Evolutionary conservation across 371 early-diverging fungal species (phyloP).

Genomic region (Mortierella sp.): DNA sequence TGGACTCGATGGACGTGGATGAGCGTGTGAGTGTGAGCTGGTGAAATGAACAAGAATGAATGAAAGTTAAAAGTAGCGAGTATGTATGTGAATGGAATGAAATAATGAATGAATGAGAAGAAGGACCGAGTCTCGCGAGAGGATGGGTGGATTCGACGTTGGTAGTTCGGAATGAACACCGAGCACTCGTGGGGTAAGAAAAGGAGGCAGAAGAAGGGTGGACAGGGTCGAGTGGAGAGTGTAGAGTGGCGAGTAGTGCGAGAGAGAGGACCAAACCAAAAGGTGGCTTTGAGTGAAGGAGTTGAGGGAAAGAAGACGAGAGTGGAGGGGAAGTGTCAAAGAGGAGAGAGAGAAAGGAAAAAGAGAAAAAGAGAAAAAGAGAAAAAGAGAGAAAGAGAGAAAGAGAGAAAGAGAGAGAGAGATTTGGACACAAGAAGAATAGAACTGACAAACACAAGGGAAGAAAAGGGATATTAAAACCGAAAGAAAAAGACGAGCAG

Average conservation of each 20-base stretch:
- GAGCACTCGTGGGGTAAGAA: background rate
- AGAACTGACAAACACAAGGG: background rate
- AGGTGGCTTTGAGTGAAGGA: background rate
- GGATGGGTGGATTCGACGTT: background rate
- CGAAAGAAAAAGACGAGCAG: background rate
- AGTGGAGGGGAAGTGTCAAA: background rate
- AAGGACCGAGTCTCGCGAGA: background rate
- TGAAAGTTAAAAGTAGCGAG: too few relatives aligned
- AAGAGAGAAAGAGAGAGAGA: background rate
- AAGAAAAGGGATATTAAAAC: background rate
- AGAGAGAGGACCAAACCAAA: background rate
- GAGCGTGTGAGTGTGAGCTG: background rate
- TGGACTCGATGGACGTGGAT: conserved; percentile 1
- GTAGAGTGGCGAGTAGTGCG: background rate
- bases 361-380: conserved; percentile 3
- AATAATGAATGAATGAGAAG: background rate
- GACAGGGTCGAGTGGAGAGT: background rate
- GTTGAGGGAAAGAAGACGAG: background rate
- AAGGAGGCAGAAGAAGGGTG: background rate
- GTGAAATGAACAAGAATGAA: background rate
- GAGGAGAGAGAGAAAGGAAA: background rate
- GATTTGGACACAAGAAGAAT: background rate
- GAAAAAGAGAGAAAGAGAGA: background rate
- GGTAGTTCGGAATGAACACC: background rate
- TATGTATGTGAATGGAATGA: too few relatives aligned